Evolutionary conservation across 345 rosid genomes (phyloP).

Genomic region (Draba incana): DNA sequence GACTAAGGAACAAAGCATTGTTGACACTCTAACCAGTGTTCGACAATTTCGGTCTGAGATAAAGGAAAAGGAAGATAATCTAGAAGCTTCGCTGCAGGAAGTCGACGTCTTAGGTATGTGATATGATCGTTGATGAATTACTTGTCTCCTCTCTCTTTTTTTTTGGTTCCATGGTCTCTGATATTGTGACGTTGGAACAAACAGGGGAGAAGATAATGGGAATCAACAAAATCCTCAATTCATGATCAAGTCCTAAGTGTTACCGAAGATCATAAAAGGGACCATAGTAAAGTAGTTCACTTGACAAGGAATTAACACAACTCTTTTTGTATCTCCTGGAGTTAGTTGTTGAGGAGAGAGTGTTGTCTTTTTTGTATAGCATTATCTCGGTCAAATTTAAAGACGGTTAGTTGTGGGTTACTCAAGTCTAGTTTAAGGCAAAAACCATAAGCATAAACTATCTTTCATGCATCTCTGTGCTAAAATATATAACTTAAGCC

Average conservation of each 20-base stretch:
- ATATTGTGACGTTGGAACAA: slow-evolving; percentile 15
- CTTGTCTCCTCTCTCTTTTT: not conserved
- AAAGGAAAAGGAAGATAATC: slow-evolving; percentile 18
- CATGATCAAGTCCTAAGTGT: slow-evolving; percentile 14
- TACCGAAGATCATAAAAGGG: too few relatives aligned
- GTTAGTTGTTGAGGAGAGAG: too few relatives aligned
- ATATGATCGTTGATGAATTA: not conserved
- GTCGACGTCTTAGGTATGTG: slow-evolving; percentile 17
- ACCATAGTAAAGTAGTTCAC: too few relatives aligned
- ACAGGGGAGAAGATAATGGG: slow-evolving; percentile 20
- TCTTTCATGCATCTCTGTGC: too few relatives aligned
- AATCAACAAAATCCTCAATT: slow-evolving; percentile 11
- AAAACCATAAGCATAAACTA: too few relatives aligned
- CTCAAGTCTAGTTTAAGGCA: too few relatives aligned
- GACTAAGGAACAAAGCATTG: slow-evolving; percentile 3
- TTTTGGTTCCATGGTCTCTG: not conserved
- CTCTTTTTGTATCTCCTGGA: too few relatives aligned
- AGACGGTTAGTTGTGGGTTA: too few relatives aligned
- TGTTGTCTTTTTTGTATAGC: too few relatives aligned
- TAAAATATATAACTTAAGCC: too few relatives aligned
- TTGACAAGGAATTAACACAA: too few relatives aligned
- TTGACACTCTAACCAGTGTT: slow-evolving; percentile 5
- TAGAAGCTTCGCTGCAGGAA: slow-evolving; percentile 27
- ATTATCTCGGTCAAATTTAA: too few relatives aligned
- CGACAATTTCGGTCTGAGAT: slow-evolving; percentile 4